These are phyloP conservation scores for Aspergillus jensenii DNA, from an alignment of 2,329 filamentous ascomycete genomes.

Conservation along the genomic window DNA sequence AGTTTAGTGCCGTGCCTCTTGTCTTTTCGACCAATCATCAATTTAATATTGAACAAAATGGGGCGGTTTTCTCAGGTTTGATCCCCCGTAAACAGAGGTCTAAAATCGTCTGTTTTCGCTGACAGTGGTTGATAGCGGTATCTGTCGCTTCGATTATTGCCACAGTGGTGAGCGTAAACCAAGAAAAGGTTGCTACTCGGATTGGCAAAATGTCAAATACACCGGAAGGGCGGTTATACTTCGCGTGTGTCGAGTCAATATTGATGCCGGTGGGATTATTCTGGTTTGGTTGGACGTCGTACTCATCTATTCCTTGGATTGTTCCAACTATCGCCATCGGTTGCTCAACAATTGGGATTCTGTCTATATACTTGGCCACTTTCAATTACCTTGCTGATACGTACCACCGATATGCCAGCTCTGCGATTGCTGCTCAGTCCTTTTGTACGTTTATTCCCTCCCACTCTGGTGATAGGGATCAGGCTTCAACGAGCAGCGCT, in stretches of 20 bases:
- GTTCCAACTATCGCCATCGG: conserved; percentile 68
- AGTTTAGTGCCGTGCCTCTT: conserved; percentile 76
- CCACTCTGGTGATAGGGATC: background rate
- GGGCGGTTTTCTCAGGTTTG: conserved; percentile 65
- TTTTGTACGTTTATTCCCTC: conserved; percentile 57
- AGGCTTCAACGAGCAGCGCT: background rate
- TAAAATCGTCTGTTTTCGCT: background rate
- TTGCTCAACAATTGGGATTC: conserved; percentile 81
- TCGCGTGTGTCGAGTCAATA: conserved; percentile 72
- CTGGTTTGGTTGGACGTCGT: conserved; percentile 74
- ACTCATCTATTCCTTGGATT: conserved; percentile 66
- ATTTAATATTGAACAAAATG: conserved; percentile 67
- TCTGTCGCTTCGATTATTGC: conserved; percentile 65
- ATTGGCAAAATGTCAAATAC: conserved; percentile 48
- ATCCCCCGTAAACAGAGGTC: background rate
- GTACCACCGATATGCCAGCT: conserved; percentile 81
- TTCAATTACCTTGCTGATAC: conserved; percentile 93
- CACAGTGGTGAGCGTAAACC: conserved; percentile 67
- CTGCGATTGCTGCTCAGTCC: conserved; percentile 80
- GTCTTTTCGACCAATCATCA: conserved; percentile 68
- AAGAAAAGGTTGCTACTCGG: conserved; percentile 65
- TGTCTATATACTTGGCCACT: conserved; percentile 79
- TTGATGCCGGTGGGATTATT: conserved; percentile 79
- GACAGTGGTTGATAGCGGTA: conserved; percentile 52
- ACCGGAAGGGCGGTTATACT: conserved; percentile 80